phyloP scores from a whole-genome alignment of 306 rosid species.

The Casuarina glauca region DNA sequence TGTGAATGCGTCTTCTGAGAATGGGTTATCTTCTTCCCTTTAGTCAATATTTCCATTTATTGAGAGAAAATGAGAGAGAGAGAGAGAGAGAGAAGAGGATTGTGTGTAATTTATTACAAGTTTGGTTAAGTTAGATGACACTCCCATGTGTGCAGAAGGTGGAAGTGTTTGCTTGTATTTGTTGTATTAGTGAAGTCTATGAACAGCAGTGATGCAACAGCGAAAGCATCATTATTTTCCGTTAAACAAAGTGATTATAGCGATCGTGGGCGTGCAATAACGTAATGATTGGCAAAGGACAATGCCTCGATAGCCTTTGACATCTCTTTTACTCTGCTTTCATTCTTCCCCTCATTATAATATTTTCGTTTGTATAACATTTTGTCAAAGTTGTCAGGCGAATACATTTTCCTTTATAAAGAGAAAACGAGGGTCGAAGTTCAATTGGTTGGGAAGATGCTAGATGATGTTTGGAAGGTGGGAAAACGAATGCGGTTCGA shows the following conservation, averaged over 20 bases:
- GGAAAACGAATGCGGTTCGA: too few relatives aligned
- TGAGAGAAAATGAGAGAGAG: constrained; percentile 20
- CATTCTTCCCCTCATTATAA: too few relatives aligned
- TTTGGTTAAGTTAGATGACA: constrained; percentile 18
- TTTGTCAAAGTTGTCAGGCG: too few relatives aligned
- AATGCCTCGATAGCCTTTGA: constrained; percentile 11
- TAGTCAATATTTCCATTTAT: constrained; percentile 14
- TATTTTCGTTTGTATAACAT: background rate
- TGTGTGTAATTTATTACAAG: constrained; percentile 25
- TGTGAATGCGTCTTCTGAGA: constrained; percentile 1
- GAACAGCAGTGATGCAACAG: constrained; percentile 20
- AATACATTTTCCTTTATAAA: too few relatives aligned
- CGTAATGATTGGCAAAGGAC: constrained; percentile 4
- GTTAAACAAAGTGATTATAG: constrained; percentile 20
- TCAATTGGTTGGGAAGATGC: too few relatives aligned
- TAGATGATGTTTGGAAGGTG: too few relatives aligned
- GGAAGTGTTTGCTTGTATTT: constrained; percentile 41
- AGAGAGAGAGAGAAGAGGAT: constrained; percentile 26
- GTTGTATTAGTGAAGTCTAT: constrained; percentile 37
- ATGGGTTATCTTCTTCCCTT: background rate
- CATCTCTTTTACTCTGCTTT: background rate
- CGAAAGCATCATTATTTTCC: constrained; percentile 15
- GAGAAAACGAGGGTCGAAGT: too few relatives aligned
- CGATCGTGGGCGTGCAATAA: constrained; percentile 31
- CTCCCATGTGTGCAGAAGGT: constrained; percentile 47